Evolutionary conservation across 1,284 basidiomycete genomes (phyloP).

Genomic region (Cystobasidiaceae sp.): DNA sequence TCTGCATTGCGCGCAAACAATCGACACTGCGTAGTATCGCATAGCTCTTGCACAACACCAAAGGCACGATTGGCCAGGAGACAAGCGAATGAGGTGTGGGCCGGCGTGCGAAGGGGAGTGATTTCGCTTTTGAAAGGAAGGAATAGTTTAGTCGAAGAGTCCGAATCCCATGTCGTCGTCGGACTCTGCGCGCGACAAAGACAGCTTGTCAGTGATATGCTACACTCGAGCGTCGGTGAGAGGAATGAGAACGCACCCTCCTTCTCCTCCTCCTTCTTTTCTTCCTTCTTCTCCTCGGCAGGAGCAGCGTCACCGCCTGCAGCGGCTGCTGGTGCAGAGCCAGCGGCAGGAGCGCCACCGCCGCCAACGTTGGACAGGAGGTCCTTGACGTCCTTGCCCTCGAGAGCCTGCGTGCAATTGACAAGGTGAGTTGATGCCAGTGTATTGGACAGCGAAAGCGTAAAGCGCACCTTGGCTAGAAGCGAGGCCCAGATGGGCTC

Average conservation of each 20-base stretch:
- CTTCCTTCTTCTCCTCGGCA: conserved; percentile 27
- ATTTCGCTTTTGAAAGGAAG: conserved; percentile 16
- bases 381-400: conserved; percentile 33
- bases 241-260: background rate
- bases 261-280: conserved; percentile 35
- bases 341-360: conserved; percentile 32
- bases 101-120: background rate
- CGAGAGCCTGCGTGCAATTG: conserved; percentile 22
- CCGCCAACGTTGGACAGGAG: conserved; percentile 32
- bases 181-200: conserved; percentile 18
- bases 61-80: no score
- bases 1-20: no score
- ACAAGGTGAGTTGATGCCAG: background rate
- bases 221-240: background rate
- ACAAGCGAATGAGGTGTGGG: background rate
- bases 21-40: no score
- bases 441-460: background rate
- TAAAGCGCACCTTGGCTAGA: conserved; percentile 65
- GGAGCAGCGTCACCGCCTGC: conserved; percentile 27
- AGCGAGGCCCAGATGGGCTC: conserved; percentile 97
- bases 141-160: conserved; percentile 34
- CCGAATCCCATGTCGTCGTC: conserved; percentile 38
- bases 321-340: conserved; percentile 24
- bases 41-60: no score
- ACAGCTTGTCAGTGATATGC: background rate